Conservation (phyloP, 305 asterid genomes). For the Nicotiana rustica region DNA sequence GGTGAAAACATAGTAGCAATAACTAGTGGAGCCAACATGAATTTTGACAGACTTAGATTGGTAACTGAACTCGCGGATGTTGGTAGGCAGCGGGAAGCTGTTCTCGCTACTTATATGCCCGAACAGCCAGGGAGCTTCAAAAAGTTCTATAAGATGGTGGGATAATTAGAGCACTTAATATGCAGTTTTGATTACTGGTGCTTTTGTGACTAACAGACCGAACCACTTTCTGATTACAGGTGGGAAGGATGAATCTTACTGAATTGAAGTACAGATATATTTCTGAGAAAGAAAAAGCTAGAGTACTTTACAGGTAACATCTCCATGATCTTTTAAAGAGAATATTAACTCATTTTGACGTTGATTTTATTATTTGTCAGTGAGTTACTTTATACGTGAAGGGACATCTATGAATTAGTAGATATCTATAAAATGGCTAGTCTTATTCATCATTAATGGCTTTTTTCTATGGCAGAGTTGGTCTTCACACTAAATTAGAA, state of each 20-base stretch:
- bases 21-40: conserved; percentile 97
- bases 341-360: neutral
- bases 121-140: conserved; percentile 82
- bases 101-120: conserved; percentile 75
- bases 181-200: neutral
- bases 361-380: neutral
- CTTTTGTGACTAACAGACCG: neutral
- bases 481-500: conserved; percentile 78
- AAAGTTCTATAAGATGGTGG: conserved; percentile 69
- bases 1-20: conserved; percentile 80
- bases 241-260: conserved; percentile 75
- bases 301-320: conserved; percentile 77
- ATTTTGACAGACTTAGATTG: conserved; percentile 83
- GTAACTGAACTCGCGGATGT: conserved; percentile 92
- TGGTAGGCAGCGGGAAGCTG: conserved; percentile 82
- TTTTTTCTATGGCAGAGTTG: conserved; percentile 61
- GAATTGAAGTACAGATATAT: conserved; percentile 79
- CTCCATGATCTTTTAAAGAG: conserved; percentile 4
- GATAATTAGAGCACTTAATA: conserved; percentile 2
- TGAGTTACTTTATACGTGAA: neutral
- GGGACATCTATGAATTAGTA: neutral
- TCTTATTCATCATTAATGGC: neutral
- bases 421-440: neutral
- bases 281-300: conserved; percentile 64
- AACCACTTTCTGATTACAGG: conserved; percentile 49